Base-by-base conservation (phyloP, 345 rosid genomes). In the Trapa incisa region DNA sequence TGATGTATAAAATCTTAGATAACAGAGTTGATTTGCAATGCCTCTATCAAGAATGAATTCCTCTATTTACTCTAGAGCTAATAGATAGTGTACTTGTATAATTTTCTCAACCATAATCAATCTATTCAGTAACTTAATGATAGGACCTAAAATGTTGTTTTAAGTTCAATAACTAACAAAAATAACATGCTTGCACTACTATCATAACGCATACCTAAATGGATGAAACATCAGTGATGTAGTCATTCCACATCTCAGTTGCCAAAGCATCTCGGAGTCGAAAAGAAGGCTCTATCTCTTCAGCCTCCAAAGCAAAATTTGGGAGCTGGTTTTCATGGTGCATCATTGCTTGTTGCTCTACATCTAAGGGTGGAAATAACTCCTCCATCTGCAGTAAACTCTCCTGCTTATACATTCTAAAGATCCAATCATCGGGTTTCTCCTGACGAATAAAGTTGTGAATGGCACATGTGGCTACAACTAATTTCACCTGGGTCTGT, bases 401-500 rank as follows among this genome's bases (percentile, higher is more conserved):
- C 15, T 75, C 85, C 9, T 78, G 72, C 73, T 78, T 89, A 35
- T 76, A 82, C 85, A 73, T 84, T 39, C 76, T 72, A 77, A 87
- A 86, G 68, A 89, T 76, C 67, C 78, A 54, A 72, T 89, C 96
- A 67, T 86, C 96, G 0, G 93, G 93, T 71, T 84, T 85, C 79
- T 89, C 98, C 58, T 71, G 76, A 33, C 84, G 89, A 37, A 92
- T 72, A 78, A 75, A 89, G 74, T 92, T 92, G 77, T 89, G 96
- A 48, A 92, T 70, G 1, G 96, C 96, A 15, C 93, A 89, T 0
- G 96, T 83, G 7, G 85, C 98, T 35, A 92, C 84, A 15, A 92
- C 93, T 80, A 92, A 73, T 75, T 92, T 89, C 72, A 89, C 92
- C 80, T 89, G 92, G 6, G 89, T 88, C 66, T 82, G 96, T 38